Evolutionary conservation across 805 yeast species (phyloP).

Genomic region (Hanseniaspora meyeri): DNA sequence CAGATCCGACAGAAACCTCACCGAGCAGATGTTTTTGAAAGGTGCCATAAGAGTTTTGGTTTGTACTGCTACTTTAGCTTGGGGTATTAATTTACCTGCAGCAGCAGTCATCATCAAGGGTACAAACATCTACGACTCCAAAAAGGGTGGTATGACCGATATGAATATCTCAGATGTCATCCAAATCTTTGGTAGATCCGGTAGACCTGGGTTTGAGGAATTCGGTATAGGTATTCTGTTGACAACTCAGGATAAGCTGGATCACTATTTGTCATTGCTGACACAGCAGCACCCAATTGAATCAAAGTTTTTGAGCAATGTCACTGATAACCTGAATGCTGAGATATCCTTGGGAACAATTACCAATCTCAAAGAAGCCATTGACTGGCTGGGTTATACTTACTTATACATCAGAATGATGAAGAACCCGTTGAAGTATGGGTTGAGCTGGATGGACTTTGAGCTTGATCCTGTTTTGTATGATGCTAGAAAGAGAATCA

Average conservation of each 20-base stretch:
- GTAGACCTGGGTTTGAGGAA: slow-evolving; percentile 91
- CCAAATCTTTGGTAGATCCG: slow-evolving; percentile 98
- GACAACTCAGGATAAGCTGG: slow-evolving; percentile 68
- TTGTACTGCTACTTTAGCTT: slow-evolving; percentile 95
- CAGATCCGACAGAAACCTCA: slow-evolving; percentile 74
- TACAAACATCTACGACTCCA: slow-evolving; percentile 87
- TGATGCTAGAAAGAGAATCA: slow-evolving; percentile 61
- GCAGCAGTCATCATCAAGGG: slow-evolving; percentile 95
- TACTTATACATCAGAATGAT: slow-evolving; percentile 89
- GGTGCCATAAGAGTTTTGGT: slow-evolving; percentile 85
- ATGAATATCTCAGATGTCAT: slow-evolving; percentile 92
- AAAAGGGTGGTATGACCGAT: slow-evolving; percentile 88
- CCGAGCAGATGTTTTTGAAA: slow-evolving; percentile 71
- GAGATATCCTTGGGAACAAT: slow-evolving; percentile 93
- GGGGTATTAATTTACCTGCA: slow-evolving; percentile 99
- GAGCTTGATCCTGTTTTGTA: slow-evolving; percentile 71
- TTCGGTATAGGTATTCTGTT: slow-evolving; percentile 87
- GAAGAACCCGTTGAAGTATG: slow-evolving; percentile 85
- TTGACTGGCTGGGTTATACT: slow-evolving; percentile 96
- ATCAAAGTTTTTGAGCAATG: slow-evolving; percentile 59
- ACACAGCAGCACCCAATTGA: slow-evolving; percentile 96
- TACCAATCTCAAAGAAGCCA: slow-evolving; percentile 85
- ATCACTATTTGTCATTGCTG: slow-evolving; percentile 76
- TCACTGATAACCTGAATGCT: slow-evolving; percentile 89
- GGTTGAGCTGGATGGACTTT: slow-evolving; percentile 76